Percentiles rank a stretch among this genome's conserved stretches.
These are phyloP conservation scores for Sicyos baderoa DNA, from an alignment of 306 rosid genomes.

Conservation along the genomic window DNA sequence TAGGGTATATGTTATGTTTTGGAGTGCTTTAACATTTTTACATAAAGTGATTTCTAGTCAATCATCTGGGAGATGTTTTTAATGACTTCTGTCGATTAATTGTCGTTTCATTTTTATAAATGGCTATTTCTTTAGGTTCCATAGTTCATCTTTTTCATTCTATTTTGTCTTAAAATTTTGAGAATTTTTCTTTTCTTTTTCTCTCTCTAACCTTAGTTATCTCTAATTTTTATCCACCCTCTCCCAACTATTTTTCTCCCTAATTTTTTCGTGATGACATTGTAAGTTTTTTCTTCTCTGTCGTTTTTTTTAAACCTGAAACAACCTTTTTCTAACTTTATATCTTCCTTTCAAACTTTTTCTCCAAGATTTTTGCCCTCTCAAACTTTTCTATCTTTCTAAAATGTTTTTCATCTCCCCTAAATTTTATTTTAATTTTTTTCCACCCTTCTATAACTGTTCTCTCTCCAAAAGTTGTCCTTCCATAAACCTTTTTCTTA, in stretches of 20 bases:
- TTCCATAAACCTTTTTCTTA: too few species aligned
- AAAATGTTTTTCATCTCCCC: background rate
- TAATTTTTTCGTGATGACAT: background rate
- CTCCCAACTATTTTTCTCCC: background rate
- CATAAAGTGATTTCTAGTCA: background rate
- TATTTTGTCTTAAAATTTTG: background rate
- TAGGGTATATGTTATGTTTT: background rate
- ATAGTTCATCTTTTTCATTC: background rate
- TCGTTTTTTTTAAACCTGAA: too few species aligned
- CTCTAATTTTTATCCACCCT: too few species aligned
- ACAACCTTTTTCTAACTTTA: background rate
- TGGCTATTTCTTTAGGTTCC: background rate
- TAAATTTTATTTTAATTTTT: too few species aligned
- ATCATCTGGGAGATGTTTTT: background rate
- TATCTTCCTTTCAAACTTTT: background rate
- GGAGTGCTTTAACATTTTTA: background rate
- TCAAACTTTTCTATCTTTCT: background rate
- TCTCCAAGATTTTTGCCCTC: background rate
- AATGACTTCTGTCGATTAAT: background rate
- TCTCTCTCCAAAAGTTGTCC: background rate
- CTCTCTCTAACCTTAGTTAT: too few species aligned
- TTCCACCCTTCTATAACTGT: background rate
- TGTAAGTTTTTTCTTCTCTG: too few species aligned
- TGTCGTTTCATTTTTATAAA: background rate
- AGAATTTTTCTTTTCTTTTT: too few species aligned